A percentile compares a stretch with the other conserved stretches of the same genome.
Evolutionary conservation across 768 basidiomycete species (phyloP).

Genomic region (Boletus rex-veris): DNA sequence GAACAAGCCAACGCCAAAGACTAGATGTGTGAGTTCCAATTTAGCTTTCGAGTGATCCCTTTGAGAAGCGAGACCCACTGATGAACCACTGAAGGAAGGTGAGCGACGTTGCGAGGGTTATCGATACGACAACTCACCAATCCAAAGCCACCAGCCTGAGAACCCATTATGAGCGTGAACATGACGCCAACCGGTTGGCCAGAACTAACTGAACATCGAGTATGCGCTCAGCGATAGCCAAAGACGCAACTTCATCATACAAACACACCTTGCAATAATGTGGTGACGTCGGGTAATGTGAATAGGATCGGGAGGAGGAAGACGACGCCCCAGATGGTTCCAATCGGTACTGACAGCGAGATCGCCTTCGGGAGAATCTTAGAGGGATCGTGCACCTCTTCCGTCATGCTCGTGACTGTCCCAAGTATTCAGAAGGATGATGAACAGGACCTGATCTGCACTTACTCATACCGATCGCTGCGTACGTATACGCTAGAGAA

Average conservation of each 20-base stretch:
- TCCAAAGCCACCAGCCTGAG: slow-evolving; percentile 58
- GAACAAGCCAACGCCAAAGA: slow-evolving; percentile 56
- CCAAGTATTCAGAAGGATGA: slow-evolving; percentile 1
- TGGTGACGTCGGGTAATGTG: slow-evolving; percentile 56
- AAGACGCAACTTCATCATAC: background rate
- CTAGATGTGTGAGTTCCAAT: slow-evolving; percentile 18
- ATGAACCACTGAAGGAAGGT: slow-evolving; percentile 38
- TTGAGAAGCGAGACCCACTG: slow-evolving; percentile 23
- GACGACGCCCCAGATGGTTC: slow-evolving; percentile 46
- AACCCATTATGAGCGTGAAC: slow-evolving; percentile 61
- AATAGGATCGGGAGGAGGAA: slow-evolving; percentile 64
- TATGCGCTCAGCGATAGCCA: background rate
- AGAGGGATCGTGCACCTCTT: slow-evolving; percentile 60
- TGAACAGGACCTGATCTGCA: background rate
- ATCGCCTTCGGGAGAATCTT: slow-evolving; percentile 54
- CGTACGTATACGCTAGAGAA: slow-evolving; percentile 48
- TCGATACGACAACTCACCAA: slow-evolving; percentile 37
- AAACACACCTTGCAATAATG: slow-evolving; percentile 46
- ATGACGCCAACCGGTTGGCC: slow-evolving; percentile 64
- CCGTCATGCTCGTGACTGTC: slow-evolving; percentile 61
- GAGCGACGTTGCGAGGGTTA: background rate
- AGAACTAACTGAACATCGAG: slow-evolving; percentile 41
- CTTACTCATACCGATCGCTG: slow-evolving; percentile 63
- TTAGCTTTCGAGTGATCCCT: too few relatives aligned
- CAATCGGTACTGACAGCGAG: slow-evolving; percentile 51